Percentiles rank a stretch among this genome's conserved stretches.
These are phyloP conservation scores for Drechslerella coelobrocha DNA, from an alignment of 2,329 filamentous ascomycete genomes.

Conservation along the genomic window DNA sequence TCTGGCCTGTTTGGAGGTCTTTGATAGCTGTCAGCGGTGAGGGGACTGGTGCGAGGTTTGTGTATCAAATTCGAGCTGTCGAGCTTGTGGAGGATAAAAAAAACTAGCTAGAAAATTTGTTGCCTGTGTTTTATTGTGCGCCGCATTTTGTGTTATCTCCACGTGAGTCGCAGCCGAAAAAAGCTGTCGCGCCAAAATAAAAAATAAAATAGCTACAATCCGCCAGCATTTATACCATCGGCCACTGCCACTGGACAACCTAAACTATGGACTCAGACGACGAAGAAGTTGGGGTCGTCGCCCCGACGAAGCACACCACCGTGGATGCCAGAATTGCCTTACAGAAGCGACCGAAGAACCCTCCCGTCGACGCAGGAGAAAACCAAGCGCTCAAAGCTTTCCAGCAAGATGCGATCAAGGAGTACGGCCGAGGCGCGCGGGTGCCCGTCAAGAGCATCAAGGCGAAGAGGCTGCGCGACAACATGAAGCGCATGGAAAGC, in stretches of 20 bases:
- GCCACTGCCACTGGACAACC: background rate
- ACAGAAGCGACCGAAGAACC: constrained; percentile 20
- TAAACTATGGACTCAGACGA: constrained; percentile 40
- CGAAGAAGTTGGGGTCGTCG: constrained; percentile 27
- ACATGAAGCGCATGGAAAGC: constrained; percentile 76
- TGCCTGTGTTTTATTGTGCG: constrained; percentile 50
- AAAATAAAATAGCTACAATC: constrained; percentile 24
- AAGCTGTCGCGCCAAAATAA: constrained; percentile 42
- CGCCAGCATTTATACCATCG: constrained; percentile 8
- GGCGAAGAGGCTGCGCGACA: constrained; percentile 88
- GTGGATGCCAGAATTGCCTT: constrained; percentile 61
- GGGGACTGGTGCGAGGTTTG: background rate
- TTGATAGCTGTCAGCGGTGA: background rate
- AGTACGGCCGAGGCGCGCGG: constrained; percentile 82
- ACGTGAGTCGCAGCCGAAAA: constrained; percentile 47
- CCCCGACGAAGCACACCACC: constrained; percentile 21
- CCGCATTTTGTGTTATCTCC: constrained; percentile 25
- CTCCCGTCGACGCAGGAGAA: constrained; percentile 48
- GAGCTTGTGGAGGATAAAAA: constrained; percentile 17
- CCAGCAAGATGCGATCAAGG: constrained; percentile 56
- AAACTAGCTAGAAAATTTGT: constrained; percentile 45
- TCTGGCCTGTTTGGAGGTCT: background rate
- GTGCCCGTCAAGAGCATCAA: constrained; percentile 76
- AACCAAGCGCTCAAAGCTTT: constrained; percentile 57
- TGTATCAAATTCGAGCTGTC: background rate